Percentiles rank a stretch among this genome's conserved stretches.
These are phyloP conservation scores for Podospora anserina DNA, from an alignment of 495 filamentous ascomycete species.

Conservation along the genomic window DNA sequence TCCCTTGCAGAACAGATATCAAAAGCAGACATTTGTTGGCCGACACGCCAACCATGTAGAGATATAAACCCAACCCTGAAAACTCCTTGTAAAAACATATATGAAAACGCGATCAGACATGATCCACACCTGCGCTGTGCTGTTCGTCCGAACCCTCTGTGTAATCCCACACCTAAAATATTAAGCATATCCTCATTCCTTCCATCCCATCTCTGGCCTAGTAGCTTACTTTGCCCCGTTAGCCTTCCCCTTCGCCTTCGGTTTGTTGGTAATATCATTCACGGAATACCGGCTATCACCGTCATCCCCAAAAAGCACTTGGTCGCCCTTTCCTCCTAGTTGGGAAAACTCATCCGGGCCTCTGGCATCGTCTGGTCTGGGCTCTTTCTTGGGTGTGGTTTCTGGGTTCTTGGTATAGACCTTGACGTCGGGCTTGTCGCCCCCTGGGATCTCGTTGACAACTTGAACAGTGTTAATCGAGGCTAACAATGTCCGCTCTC, in stretches of 20 bases:
- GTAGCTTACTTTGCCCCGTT: slow-evolving; percentile 14
- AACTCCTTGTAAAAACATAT: not conserved
- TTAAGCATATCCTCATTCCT: not conserved
- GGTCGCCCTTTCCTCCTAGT: slow-evolving; percentile 80
- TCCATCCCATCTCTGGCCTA: not conserved
- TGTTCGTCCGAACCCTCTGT: no score
- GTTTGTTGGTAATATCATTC: slow-evolving; percentile 37
- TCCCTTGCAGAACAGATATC: not conserved
- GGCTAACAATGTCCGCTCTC: slow-evolving; percentile 82
- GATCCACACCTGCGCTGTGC: not conserved
- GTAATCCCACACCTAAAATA: no score
- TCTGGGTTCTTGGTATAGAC: slow-evolving; percentile 73
- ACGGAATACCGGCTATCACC: slow-evolving; percentile 46
- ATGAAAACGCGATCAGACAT: not conserved
- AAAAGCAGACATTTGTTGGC: not conserved
- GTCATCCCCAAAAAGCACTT: slow-evolving; percentile 67
- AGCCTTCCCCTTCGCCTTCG: slow-evolving; percentile 31
- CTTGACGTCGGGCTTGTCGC: slow-evolving; percentile 60
- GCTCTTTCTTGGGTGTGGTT: slow-evolving; percentile 45
- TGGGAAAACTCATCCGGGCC: slow-evolving; percentile 72
- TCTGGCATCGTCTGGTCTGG: slow-evolving; percentile 60
- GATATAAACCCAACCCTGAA: not conserved
- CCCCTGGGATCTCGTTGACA: slow-evolving; percentile 55
- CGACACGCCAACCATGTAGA: not conserved
- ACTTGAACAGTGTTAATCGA: slow-evolving; percentile 76